Base-by-base conservation (phyloP, 179 eudicot genomes). In the Vitellaria paradoxa region DNA sequence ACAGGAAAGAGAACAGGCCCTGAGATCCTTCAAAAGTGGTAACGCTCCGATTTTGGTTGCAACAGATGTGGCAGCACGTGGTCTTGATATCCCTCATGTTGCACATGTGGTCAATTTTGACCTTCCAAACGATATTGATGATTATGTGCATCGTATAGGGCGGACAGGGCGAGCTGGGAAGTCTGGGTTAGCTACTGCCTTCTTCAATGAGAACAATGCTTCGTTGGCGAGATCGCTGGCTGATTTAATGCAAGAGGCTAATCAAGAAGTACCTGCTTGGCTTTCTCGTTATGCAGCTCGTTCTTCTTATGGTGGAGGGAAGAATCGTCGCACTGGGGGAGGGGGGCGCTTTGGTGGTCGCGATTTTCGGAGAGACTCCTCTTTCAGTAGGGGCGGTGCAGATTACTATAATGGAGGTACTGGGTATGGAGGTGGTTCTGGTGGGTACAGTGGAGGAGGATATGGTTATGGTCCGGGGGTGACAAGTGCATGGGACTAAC, bases 51-150 rank as follows among this genome's bases (percentile, higher is more conserved):
- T 95, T 65, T 80, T 95, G 79, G 99, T 95, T 46, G 99, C 99
- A 23, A 95, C 99, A n/a, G 99, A 95, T 67, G 99, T 95, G 77
- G 99, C 99, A 56, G 98, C 99, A n/a, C 93, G 99, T 78, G 99
- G 99, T 40, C 96, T 95, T 17, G 99, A 95, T 79, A 95, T 95
- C 45, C 99, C 99, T 18, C 99, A 95, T 23, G 99, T 95, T 37
- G 89, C 98, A 0, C 99, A 95, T 72, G 99, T 95, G 66, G 91
- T 95, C 81, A 95, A 95, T 81, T 95, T 95, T 79, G 99, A 95
- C 81, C 96, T 95, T 70, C 99, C 99, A 4, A 95, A 91, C 55
- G 97, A 95, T 83, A 93, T 95, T 7, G 99, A 95, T 42, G 99
- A 95, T 81, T 95, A 95, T 42, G 99, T 95, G 69, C 99, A 95